Conservation (phyloP, 805 yeast species). For the Teunomyces barrocoloradensis region DNA sequence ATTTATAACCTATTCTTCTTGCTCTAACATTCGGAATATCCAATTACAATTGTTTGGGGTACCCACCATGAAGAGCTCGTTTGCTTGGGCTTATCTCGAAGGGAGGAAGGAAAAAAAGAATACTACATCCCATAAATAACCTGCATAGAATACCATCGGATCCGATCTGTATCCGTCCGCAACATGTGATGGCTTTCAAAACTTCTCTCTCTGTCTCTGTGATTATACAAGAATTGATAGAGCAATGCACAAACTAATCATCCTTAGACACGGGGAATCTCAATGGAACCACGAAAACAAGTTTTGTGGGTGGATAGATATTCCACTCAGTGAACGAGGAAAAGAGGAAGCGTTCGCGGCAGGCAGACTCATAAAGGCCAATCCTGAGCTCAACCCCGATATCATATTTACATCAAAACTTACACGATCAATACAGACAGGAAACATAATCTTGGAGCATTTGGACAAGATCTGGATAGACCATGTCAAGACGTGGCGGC, state of each 20-base stretch:
- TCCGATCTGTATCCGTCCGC: not conserved
- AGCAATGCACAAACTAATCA: constrained; percentile 31
- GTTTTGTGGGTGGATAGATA: constrained; percentile 47
- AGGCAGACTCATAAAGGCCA: constrained; percentile 29
- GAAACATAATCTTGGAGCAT: constrained; percentile 33
- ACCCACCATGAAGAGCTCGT: no score
- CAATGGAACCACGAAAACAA: constrained; percentile 43
- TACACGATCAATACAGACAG: constrained; percentile 41
- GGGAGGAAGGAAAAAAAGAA: no score
- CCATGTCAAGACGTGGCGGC: constrained; percentile 38
- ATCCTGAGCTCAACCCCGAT: constrained; percentile 27
- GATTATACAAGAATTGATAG: not conserved
- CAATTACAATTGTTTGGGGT: no score
- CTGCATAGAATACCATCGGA: no score
- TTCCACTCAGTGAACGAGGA: constrained; percentile 38
- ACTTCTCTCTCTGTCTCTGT: no score
- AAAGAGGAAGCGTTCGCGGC: constrained; percentile 38
- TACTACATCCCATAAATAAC: no score
- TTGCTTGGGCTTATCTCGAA: no score
- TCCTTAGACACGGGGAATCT: constrained; percentile 45
- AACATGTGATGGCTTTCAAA: not conserved
- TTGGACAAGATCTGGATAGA: constrained; percentile 35
- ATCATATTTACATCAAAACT: constrained; percentile 40
- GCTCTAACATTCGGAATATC: no score
- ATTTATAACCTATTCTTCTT: no score